Evolutionary conservation across 2,329 filamentous ascomycete species (phyloP).

Genomic region (Pseudogymnoascus sp.): DNA sequence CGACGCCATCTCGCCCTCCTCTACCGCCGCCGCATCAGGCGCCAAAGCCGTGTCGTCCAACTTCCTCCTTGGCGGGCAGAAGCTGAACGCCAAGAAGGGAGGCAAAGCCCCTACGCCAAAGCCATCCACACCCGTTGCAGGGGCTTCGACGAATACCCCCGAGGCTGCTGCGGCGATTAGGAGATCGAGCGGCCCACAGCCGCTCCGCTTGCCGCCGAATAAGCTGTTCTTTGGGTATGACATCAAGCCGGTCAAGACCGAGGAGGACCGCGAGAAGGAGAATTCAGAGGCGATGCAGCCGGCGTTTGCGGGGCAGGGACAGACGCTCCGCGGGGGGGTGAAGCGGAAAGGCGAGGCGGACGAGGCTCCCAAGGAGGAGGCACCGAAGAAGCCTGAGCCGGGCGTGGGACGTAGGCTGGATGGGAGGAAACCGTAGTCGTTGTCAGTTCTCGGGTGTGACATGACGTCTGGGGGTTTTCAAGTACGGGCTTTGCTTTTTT

Average conservation of each 20-base stretch:
- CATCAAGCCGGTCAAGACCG: slow-evolving; percentile 77
- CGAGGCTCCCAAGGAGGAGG: slow-evolving; percentile 14
- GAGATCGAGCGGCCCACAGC: slow-evolving; percentile 71
- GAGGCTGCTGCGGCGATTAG: slow-evolving; percentile 33
- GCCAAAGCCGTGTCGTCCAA: slow-evolving; percentile 62
- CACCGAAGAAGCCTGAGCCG: slow-evolving; percentile 8
- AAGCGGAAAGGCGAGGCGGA: slow-evolving; percentile 54
- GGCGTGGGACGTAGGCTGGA: slow-evolving; percentile 12
- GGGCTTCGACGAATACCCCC: slow-evolving; percentile 35
- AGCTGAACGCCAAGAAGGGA: slow-evolving; percentile 73
- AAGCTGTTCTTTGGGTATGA: slow-evolving; percentile 97
- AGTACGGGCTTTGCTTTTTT: background rate
- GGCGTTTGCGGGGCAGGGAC: slow-evolving; percentile 77
- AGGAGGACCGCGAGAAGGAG: slow-evolving; percentile 61
- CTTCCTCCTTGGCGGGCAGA: slow-evolving; percentile 73
- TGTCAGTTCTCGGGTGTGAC: background rate
- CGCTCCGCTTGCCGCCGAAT: slow-evolving; percentile 73
- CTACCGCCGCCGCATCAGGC: slow-evolving; percentile 55
- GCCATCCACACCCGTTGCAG: slow-evolving; percentile 62
- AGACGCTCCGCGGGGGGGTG: slow-evolving; percentile 61
- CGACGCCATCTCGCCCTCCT: slow-evolving; percentile 73
- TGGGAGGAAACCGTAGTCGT: slow-evolving; percentile 12
- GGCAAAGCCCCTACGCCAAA: slow-evolving; percentile 68
- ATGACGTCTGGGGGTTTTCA: background rate
- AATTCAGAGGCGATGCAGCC: slow-evolving; percentile 58